Evolutionary conservation across 2,329 filamentous ascomycete species (phyloP), one percentile per base, ranked within the genome.

Genomic region (Microcyclospora tardicrescens): DNA sequence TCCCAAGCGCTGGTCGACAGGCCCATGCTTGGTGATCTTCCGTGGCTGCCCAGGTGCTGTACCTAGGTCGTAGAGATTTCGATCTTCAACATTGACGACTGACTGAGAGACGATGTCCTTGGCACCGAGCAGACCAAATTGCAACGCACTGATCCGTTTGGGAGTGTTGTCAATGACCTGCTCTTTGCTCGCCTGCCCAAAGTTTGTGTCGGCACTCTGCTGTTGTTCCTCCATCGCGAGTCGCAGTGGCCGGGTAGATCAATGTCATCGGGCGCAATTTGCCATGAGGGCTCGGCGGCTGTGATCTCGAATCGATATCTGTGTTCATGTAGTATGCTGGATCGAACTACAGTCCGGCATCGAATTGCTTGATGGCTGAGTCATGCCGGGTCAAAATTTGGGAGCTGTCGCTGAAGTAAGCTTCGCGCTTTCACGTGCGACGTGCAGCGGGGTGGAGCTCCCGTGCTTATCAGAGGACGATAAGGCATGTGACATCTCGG

Each of bases 21-120:
- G 84, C 33, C 91, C 91, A 68, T 96, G 76, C 42, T 73, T 69
- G 42, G 82, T 84, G 13, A 86, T 77, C 37, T 73, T 74, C 56
- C 86, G 78, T 54, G 79, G 79, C 39, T 61, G 55, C 38, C 55
- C 57, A 3, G 60, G 54, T 43, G 49, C 52, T 19, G 57, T 50
- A 54, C 80, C 79, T 51, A 94, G 75, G 60, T 98, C 86, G 68
- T 94, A 98, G 44, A 96, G 78, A 60, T 87, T 79, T 53, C 86
- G 78, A 60, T 95, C 84, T n/a, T 84, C 93, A 41, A 98, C 81
- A 63, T 95, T 86, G 49, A 96, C 74, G 41, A 95, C 86, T 46
- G 83, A 86, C 63, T 98, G 91, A 57, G 89, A 93, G 51, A 93
- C 83, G 50, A 96, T 93, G 56, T 96, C 85, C 58, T 93, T 83